Conservation (phyloP, 805 yeast species). For the Lachancea dasiensis region DNA sequence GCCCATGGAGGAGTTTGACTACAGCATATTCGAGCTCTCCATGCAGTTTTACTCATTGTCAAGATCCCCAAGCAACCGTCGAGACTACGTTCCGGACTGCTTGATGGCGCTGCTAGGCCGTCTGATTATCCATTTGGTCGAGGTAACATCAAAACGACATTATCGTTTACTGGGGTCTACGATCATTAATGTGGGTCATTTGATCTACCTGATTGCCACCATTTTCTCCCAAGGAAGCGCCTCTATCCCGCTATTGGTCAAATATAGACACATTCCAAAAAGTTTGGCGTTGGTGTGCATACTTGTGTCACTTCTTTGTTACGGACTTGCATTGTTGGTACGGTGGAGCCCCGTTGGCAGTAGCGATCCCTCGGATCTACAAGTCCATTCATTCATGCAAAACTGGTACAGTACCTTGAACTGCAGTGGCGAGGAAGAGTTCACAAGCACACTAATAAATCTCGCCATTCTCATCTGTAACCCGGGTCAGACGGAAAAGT, state of each 20-base stretch:
- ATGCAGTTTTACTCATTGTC: conserved; percentile 20
- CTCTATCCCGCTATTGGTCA: conserved; percentile 49
- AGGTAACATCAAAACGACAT: conserved; percentile 44
- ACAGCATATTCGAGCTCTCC: conserved; percentile 27
- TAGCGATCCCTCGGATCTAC: conserved; percentile 17
- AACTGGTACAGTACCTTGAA: conserved; percentile 28
- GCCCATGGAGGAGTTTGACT: conserved; percentile 26
- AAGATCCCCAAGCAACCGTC: conserved; percentile 2
- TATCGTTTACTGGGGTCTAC: conserved; percentile 62
- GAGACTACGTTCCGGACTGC: conserved; percentile 28
- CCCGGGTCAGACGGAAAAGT: conserved; percentile 17
- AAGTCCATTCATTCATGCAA: conserved; percentile 27
- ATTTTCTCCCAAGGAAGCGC: conserved; percentile 33
- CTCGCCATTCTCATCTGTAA: conserved; percentile 22
- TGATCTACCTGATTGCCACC: conserved; percentile 42
- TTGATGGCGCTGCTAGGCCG: conserved; percentile 55
- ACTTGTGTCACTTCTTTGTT: conserved; percentile 46
- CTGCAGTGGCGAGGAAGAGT: conserved; percentile 31
- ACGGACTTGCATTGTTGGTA: conserved; percentile 52
- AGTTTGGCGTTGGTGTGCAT: conserved; percentile 47
- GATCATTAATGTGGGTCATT: conserved; percentile 47
- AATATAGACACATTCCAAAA: conserved; percentile 64
- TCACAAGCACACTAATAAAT: conserved; percentile 19
- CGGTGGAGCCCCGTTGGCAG: conserved; percentile 34
- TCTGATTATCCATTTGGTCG: conserved; percentile 56